Percentiles rank a stretch among this genome's conserved stretches.
These are phyloP conservation scores for Exophiala alcalophila DNA, from an alignment of 2,329 filamentous ascomycete genomes.

Conservation along the genomic window DNA sequence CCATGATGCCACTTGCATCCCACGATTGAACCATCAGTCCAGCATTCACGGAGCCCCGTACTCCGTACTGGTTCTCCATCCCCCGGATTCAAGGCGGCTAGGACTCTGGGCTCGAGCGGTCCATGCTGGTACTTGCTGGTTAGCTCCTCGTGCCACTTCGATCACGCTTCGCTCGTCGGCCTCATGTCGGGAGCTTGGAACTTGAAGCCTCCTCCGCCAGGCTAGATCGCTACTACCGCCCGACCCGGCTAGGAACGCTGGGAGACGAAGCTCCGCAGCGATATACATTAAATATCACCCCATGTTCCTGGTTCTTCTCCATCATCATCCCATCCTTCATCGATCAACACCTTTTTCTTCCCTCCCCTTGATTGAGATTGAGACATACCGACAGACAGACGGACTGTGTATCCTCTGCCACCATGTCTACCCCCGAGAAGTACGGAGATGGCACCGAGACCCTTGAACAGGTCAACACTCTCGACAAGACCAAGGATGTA, in stretches of 20 bases:
- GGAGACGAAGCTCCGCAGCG: conserved; percentile 6
- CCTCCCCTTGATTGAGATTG: neutral
- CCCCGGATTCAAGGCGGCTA: conserved; percentile 20
- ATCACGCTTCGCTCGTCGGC: conserved; percentile 15
- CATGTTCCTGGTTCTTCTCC: neutral
- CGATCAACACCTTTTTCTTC: conserved; percentile 9
- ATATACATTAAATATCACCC: conserved; percentile 9
- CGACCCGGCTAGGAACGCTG: conserved; percentile 15
- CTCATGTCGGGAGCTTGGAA: conserved; percentile 19
- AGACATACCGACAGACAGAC: neutral
- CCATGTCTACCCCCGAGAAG: conserved; percentile 24
- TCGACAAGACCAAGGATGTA: conserved; percentile 24
- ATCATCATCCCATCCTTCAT: neutral
- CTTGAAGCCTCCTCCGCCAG: conserved; percentile 1
- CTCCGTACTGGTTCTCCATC: too few species aligned
- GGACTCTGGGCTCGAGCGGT: conserved; percentile 5
- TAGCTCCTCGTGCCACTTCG: conserved; percentile 7
- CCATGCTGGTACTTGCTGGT: conserved; percentile 2
- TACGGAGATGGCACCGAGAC: conserved; percentile 7
- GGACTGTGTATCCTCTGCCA: too few species aligned
- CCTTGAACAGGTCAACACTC: conserved; percentile 19
- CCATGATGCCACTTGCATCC: too few species aligned
- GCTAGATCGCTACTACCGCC: conserved; percentile 5
- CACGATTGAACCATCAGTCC: too few species aligned
- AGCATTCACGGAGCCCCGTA: too few species aligned